A percentile compares a stretch with the other conserved stretches of the same genome.
These are phyloP conservation scores for Leucosporidium scottii DNA, from an alignment of 768 basidiomycete genomes.

Conservation along the genomic window DNA sequence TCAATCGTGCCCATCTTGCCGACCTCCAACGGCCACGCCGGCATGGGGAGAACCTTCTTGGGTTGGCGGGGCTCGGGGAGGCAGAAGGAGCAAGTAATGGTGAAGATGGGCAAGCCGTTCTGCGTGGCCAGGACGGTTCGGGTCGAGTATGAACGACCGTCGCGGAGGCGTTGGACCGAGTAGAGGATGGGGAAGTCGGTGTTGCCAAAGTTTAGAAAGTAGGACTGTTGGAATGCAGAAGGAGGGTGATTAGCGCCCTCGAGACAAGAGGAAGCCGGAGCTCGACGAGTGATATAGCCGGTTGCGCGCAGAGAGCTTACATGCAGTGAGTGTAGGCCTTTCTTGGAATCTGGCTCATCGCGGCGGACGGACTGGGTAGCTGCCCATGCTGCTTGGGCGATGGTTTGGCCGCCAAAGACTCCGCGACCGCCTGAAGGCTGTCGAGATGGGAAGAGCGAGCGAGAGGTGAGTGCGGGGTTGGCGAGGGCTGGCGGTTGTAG, in stretches of 20 bases:
- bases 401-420: slow-evolving; percentile 36
- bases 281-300: no score
- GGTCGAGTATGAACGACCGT: slow-evolving; percentile 34
- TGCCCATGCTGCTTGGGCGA: slow-evolving; percentile 35
- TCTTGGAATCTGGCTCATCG: slow-evolving; percentile 21
- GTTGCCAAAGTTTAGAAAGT: slow-evolving; percentile 38
- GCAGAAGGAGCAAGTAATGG: slow-evolving; percentile 35
- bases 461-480: background rate
- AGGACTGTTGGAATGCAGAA: slow-evolving; percentile 12
- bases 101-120: slow-evolving; percentile 35
- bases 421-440: slow-evolving; percentile 23
- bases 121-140: slow-evolving; percentile 35
- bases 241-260: background rate
- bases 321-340: slow-evolving; percentile 33
- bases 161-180: slow-evolving; percentile 10
- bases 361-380: slow-evolving; percentile 27
- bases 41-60: slow-evolving; percentile 10
- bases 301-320: background rate
- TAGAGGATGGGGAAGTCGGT: slow-evolving; percentile 37
- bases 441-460: background rate
- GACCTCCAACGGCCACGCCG: slow-evolving; percentile 8
- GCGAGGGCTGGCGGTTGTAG: background rate
- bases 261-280: no score
- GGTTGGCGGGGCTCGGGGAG: slow-evolving; percentile 36
- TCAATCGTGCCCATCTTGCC: background rate